phyloP scores from a whole-genome alignment of 331 rosid species.

The Acacia concinna region DNA sequence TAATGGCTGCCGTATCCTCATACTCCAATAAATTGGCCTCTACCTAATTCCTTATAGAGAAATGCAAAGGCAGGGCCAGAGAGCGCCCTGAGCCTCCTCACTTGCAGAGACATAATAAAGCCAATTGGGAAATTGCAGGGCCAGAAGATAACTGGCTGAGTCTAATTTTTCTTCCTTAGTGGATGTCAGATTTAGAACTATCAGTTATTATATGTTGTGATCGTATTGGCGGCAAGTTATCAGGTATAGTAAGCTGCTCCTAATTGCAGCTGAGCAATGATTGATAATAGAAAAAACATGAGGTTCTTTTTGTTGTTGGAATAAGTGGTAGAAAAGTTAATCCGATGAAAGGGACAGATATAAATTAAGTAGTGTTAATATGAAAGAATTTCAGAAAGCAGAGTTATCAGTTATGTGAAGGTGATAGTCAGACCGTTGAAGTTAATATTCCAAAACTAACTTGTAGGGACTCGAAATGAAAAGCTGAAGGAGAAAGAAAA shows the following conservation, averaged over 20 bases:
- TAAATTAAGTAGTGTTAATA: background rate
- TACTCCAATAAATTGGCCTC: background rate
- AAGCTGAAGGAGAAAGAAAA: background rate
- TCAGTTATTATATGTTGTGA: background rate
- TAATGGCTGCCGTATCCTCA: background rate
- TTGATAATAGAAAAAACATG: background rate
- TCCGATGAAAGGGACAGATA: background rate
- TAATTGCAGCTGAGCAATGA: background rate
- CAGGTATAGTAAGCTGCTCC: background rate
- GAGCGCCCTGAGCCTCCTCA: background rate
- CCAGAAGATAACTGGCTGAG: background rate
- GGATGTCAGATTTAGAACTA: background rate
- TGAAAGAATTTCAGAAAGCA: background rate
- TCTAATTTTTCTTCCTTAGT: background rate
- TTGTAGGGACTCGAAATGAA: background rate
- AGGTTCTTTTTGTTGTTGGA: background rate
- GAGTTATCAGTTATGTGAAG: background rate
- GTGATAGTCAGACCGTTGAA: background rate
- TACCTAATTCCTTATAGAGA: background rate
- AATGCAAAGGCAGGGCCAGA: background rate
- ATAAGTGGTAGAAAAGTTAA: background rate
- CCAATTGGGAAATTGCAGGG: background rate
- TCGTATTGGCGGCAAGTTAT: background rate
- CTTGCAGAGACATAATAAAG: background rate
- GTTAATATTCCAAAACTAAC: background rate